These are phyloP conservation scores for Elaphomyces granulatus DNA, from an alignment of 495 filamentous ascomycete species.

Conservation along the genomic window DNA sequence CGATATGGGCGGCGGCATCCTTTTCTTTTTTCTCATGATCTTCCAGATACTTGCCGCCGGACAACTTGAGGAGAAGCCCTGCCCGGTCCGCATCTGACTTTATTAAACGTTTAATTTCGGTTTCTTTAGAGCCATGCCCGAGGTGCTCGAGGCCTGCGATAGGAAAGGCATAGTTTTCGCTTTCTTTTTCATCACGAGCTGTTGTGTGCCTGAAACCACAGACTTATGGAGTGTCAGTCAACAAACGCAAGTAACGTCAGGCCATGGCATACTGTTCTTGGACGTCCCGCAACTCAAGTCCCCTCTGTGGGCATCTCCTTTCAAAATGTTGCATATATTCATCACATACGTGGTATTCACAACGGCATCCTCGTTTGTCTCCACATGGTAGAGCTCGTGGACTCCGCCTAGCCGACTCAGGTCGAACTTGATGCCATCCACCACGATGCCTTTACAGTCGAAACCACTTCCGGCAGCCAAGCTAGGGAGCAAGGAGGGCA, in stretches of 20 bases:
- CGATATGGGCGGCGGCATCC: conserved; percentile 56
- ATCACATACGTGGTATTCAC: conserved; percentile 78
- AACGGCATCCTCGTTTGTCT: conserved; percentile 30
- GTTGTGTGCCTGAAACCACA: conserved; percentile 52
- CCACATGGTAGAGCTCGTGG: conserved; percentile 51
- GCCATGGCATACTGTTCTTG: conserved; percentile 21
- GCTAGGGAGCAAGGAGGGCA: conserved; percentile 31
- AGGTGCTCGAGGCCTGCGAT: conserved; percentile 56
- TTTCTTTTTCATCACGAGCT: conserved; percentile 14
- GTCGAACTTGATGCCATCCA: conserved; percentile 47
- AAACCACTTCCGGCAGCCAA: conserved; percentile 34
- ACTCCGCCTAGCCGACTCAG: conserved; percentile 53
- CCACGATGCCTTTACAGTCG: conserved; percentile 47
- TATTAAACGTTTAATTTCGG: conserved; percentile 47
- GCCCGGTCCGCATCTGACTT: conserved; percentile 45
- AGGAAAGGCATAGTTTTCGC: conserved; percentile 37
- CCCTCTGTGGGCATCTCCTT: conserved; percentile 42
- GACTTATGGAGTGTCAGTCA: conserved; percentile 32
- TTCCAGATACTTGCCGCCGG: conserved; percentile 46
- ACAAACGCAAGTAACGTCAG: conserved; percentile 1
- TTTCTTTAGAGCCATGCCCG: conserved; percentile 39
- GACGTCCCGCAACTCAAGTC: conserved; percentile 46
- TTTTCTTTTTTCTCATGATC: conserved; percentile 30
- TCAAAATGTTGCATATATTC: conserved; percentile 61
- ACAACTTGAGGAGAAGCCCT: conserved; percentile 55